Evolutionary conservation across 495 filamentous ascomycete genomes (phyloP).

Genomic region (Penicillium odoratum): DNA sequence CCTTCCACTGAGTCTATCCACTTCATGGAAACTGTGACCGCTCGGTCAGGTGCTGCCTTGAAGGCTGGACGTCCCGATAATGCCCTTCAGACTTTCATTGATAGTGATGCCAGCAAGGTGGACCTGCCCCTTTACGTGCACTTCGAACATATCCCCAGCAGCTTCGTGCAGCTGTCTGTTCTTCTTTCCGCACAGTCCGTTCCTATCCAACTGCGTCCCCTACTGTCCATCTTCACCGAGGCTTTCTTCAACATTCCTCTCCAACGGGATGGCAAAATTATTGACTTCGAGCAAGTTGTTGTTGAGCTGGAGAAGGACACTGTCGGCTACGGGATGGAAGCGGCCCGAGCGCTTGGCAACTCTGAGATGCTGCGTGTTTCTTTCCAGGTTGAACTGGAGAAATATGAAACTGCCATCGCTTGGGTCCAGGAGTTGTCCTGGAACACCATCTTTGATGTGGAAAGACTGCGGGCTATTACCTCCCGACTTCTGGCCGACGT

Average conservation of each 20-base stretch:
- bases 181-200: conserved; percentile 74
- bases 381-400: conserved; percentile 84
- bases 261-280: conserved; percentile 66
- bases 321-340: conserved; percentile 72
- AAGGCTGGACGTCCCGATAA: conserved; percentile 66
- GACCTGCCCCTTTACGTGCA: conserved; percentile 85
- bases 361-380: conserved; percentile 76
- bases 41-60: conserved; percentile 77
- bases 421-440: conserved; percentile 89
- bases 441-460: conserved; percentile 80
- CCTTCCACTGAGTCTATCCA: conserved; percentile 85
- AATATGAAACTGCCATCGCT: conserved; percentile 77
- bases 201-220: conserved; percentile 71
- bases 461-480: conserved; percentile 79
- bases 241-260: conserved; percentile 95
- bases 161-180: conserved; percentile 81
- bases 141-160: conserved; percentile 88
- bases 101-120: conserved; percentile 54
- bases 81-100: conserved; percentile 71
- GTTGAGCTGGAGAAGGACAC: conserved; percentile 89
- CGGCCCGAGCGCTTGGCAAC: conserved; percentile 66
- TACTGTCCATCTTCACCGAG: conserved; percentile 79
- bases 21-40: conserved; percentile 87
- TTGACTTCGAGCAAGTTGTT: conserved; percentile 91
- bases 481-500: conserved; percentile 87